Percentiles rank a stretch among this genome's conserved stretches.
These are phyloP conservation scores for Colletotrichum eleusines DNA, from an alignment of 2,329 filamentous ascomycete genomes.

Conservation along the genomic window DNA sequence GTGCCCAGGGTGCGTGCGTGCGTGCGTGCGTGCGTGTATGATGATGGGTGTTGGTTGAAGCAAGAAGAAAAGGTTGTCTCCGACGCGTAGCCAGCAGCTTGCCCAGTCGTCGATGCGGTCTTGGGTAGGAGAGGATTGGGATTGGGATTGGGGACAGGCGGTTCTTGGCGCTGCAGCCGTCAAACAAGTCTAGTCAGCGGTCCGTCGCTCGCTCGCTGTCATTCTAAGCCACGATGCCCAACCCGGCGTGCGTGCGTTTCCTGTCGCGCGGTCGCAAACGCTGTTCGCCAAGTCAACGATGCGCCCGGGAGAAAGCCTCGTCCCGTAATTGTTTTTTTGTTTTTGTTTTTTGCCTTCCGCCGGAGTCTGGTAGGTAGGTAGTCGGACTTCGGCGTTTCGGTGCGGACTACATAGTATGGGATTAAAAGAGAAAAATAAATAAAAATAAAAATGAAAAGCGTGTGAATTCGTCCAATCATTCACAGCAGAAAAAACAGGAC, in stretches of 20 bases:
- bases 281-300: not conserved
- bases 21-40: not conserved
- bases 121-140: not conserved
- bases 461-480: not conserved
- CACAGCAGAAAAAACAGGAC: not conserved
- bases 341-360: not conserved
- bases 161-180: conserved; percentile 4
- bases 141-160: not conserved
- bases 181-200: not conserved
- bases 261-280: not conserved
- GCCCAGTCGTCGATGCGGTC: not conserved
- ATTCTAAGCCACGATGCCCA: not conserved
- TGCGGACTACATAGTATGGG: too few relatives aligned
- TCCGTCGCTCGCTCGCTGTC: not conserved
- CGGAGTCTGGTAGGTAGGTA: not conserved
- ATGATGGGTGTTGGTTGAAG: not conserved
- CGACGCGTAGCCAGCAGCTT: not conserved
- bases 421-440: not conserved
- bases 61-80: not conserved
- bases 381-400: not conserved
- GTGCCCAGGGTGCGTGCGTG: not conserved
- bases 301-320: not conserved
- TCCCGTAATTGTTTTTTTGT: not conserved
- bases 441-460: not conserved
- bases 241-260: not conserved